A percentile compares a stretch with the other conserved stretches of the same genome.
These are phyloP conservation scores for Fraxinus pennsylvanica DNA, from an alignment of 257 asterid species.

Conservation along the genomic window DNA sequence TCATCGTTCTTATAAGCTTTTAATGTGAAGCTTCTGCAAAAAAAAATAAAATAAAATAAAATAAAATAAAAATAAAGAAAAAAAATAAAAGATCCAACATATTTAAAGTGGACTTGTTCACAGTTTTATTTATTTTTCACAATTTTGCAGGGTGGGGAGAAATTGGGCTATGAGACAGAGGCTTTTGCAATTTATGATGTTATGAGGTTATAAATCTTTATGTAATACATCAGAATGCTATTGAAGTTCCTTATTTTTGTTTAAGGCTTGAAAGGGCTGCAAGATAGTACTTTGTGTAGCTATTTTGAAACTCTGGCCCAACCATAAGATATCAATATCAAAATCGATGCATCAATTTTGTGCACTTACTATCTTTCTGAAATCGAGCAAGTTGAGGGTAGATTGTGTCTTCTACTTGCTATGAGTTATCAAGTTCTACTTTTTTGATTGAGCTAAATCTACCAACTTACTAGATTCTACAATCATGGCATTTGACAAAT, in stretches of 20 bases:
- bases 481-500: background rate
- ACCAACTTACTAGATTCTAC: background rate
- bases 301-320: constrained; percentile 16
- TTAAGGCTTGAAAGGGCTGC: background rate
- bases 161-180: constrained; percentile 93
- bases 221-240: constrained; percentile 18
- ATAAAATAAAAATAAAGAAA: background rate
- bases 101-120: constrained; percentile 8
- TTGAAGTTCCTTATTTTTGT: constrained; percentile 12
- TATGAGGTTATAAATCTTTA: constrained; percentile 60
- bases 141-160: constrained; percentile 72
- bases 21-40: constrained; percentile 13
- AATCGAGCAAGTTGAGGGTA: background rate
- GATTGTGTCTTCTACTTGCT: background rate
- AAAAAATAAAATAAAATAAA: too few relatives aligned
- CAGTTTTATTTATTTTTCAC: constrained; percentile 14
- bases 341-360: constrained; percentile 1
- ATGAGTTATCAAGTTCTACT: constrained; percentile 2
- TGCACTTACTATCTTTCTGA: background rate
- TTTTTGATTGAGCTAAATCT: background rate
- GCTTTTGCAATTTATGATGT: constrained; percentile 92
- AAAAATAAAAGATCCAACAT: background rate
- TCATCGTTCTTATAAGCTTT: background rate
- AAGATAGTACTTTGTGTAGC: constrained; percentile 14
- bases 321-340: background rate